A percentile compares a stretch with the other conserved stretches of the same genome.
These are phyloP conservation scores for Hyaloraphidium curvatum DNA, from an alignment of 192 early-diverging fungal species.

Conservation along the genomic window DNA sequence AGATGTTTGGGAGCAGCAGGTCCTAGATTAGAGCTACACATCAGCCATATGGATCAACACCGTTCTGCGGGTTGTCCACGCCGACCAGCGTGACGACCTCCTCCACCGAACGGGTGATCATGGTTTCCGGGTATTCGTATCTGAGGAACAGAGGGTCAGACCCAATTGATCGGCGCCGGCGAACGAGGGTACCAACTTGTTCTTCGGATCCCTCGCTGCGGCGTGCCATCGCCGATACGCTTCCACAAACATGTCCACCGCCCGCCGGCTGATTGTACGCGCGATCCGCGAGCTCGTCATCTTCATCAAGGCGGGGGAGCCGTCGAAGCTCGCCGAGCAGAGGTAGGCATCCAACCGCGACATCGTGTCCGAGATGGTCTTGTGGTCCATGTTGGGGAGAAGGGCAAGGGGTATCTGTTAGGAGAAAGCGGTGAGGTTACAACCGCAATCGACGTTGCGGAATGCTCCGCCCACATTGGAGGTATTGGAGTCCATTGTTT, in stretches of 20 bases:
- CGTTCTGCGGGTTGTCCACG: too few species aligned
- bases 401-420: constrained; percentile 32
- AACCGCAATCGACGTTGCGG: background rate
- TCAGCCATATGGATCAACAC: too few species aligned
- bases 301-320: constrained; percentile 23
- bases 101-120: constrained; percentile 41
- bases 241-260: constrained; percentile 35
- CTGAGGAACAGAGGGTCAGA: background rate
- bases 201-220: constrained; percentile 34
- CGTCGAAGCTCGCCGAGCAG: constrained; percentile 33
- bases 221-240: constrained; percentile 31
- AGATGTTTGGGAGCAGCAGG: background rate
- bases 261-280: constrained; percentile 26
- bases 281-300: constrained; percentile 28
- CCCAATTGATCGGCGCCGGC: background rate
- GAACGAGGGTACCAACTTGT: constrained; percentile 9
- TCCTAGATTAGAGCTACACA: too few species aligned
- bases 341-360: constrained; percentile 48
- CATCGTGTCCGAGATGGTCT: constrained; percentile 27
- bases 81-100: constrained; percentile 47
- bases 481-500: constrained; percentile 29
- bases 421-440: constrained; percentile 1
- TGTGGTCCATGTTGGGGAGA: constrained; percentile 26
- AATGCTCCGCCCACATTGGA: background rate
- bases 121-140: constrained; percentile 38